Percentiles rank a stretch among this genome's conserved stretches.
Evolutionary conservation across 2,329 filamentous ascomycete species (phyloP).

Genomic region (Parastagonospora nodorum): DNA sequence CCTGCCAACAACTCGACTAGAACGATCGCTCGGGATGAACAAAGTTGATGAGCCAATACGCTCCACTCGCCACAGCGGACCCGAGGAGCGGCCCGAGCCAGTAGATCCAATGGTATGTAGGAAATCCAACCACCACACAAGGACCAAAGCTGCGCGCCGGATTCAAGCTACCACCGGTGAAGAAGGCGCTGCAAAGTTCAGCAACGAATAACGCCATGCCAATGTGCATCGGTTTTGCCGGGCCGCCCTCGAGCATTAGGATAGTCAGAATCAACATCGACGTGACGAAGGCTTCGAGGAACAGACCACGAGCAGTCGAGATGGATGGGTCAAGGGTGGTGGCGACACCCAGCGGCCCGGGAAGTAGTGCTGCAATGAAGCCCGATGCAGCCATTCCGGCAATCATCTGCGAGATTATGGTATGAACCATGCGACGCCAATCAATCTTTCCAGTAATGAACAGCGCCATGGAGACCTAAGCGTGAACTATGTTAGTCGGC

Average conservation of each 20-base stretch:
- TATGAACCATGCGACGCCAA: conserved; percentile 28
- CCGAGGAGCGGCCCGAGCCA: conserved; percentile 53
- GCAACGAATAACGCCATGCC: conserved; percentile 71
- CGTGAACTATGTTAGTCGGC: conserved; percentile 2
- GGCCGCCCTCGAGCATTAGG: conserved; percentile 62
- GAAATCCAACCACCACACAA: conserved; percentile 47
- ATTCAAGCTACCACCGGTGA: conserved; percentile 53
- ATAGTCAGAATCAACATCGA: conserved; percentile 43
- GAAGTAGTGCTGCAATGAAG: conserved; percentile 38
- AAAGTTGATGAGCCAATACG: conserved; percentile 51
- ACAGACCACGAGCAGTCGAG: conserved; percentile 30
- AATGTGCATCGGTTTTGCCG: conserved; percentile 73
- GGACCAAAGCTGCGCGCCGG: conserved; percentile 54
- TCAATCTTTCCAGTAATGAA: conserved; percentile 26
- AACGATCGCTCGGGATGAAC: conserved; percentile 2
- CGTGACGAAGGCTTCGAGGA: conserved; percentile 40
- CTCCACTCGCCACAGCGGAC: conserved; percentile 51
- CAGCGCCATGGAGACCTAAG: conserved; percentile 32
- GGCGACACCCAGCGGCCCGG: conserved; percentile 29
- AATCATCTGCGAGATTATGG: conserved; percentile 35
- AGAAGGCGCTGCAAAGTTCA: conserved; percentile 55
- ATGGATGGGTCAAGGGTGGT: conserved; percentile 29
- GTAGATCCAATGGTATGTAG: conserved; percentile 47
- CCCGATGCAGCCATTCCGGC: conserved; percentile 36
- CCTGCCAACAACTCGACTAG: background rate